Evolutionary conservation across 768 basidiomycete species (phyloP), one percentile per base, ranked within the genome.

Genomic region (Infundibulicybe gibba): DNA sequence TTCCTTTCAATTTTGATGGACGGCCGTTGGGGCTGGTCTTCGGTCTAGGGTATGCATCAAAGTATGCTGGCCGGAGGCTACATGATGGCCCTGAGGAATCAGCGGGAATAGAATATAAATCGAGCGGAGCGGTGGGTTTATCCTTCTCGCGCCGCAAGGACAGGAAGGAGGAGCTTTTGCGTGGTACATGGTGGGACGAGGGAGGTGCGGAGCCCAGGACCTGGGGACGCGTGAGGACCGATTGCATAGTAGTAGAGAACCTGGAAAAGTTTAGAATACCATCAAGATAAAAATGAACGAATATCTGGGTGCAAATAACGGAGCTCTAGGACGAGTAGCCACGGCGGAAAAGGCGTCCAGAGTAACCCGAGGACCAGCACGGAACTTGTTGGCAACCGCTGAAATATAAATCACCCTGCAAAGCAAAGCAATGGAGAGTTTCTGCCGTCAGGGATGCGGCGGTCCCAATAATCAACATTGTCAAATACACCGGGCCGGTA

Each of bases 161-260:
- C 31, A 81, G 59, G 57, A 81, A 79, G 6, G 83, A 81, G 16
- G 73, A 65, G 54, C 72, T 81, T 61, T 78, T 80, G 49, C 72
- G 70, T 13, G 80, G 76, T 20, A 63, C 62, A 47, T 70, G 76
- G 34, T 71, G 60, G 16, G 69, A 57, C 49, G 63, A 51, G 45
- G 54, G 42, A 52, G 58, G 49, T 44, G 53, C 49, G 41, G 66
- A 61, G 45, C 58, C 49, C 42, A 57, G 44, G 49, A 65, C 61
- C 49, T 67, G 67, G 44, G 63, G 58, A 25, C 69, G 68, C 44
- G 68, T 64, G 44, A 68, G 50, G 43, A 71, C 63, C 45, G 70
- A 61, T 47, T 70, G 69, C 69, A 72, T 71, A 43, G 48, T 39
- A 21, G 40, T 31, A 41, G 44, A 32, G 38, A 37, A 39, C 32